Base-by-base conservation (phyloP, 1,139 yeast genomes). In the Yamadazyma friedrichii region DNA sequence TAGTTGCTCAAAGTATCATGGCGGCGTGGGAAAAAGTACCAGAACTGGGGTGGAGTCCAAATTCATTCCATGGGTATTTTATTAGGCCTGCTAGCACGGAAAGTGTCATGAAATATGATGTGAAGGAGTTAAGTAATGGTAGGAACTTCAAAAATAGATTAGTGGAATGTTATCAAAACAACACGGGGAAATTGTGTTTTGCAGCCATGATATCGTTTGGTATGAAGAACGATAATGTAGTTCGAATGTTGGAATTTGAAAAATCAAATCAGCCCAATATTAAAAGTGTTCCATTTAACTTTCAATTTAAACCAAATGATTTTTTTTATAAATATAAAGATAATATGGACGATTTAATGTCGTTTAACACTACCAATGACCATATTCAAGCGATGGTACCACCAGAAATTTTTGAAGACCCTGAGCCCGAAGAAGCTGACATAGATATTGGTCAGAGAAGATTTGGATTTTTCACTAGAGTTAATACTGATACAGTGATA, bases 21-120 rank as follows among this genome's bases (percentile, higher is more conserved):
- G 75, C 63, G 15, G 75, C 72, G 4, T 57, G 69, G 47, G 55
- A 56, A 41, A 55, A 64, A 6, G 53, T 48, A 2, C 41, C 42
- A 17, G 49, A 42, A 22, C 66, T 62, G 0, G 53, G 45, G 2
- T 50, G 54, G 54, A 43, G 42, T 6, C 71, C 74, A 4, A 70
- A 70, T 49, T 67, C 74, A 10, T 56, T 67, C 34, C 76, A 70
- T 48, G 53, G 64, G 28, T 69, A 68, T 51, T 70, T 70, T 44
- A 56, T 70, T 38, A 65, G 66, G 42, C 72, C 75, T 5, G 74
- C 74, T 0, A 53, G 55, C 35, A 42, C 46, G 13, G 60, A 58
- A 15, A 50, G 63, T 16, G 59, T 58, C 13, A 61, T 69, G 45
- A 53, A 65, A 41, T 70, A 70, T 62, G 72, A 65, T 45, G 65